These are phyloP conservation scores for Andrographis paniculata DNA, from an alignment of 305 asterid genomes.

Conservation along the genomic window DNA sequence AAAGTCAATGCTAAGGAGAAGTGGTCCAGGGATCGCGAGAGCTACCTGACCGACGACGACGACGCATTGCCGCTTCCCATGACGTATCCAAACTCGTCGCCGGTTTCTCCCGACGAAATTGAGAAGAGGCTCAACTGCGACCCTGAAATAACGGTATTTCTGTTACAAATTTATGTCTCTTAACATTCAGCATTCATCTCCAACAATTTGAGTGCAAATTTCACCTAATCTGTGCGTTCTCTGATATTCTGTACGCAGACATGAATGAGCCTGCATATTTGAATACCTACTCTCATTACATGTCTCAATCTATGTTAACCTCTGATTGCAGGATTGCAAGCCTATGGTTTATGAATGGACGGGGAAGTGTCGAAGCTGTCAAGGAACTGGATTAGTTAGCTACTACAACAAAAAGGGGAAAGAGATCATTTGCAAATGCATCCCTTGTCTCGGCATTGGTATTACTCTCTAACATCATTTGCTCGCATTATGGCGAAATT, in stretches of 20 bases:
- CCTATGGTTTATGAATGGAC: slow-evolving; percentile 94
- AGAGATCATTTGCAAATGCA: slow-evolving; percentile 85
- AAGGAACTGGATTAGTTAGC: slow-evolving; percentile 83
- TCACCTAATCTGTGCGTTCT: neutral
- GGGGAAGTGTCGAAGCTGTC: slow-evolving; percentile 91
- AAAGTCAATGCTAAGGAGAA: slow-evolving; percentile 53
- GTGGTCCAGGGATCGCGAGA: slow-evolving; percentile 69
- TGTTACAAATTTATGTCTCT: neutral
- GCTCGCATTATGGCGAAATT: too few species aligned
- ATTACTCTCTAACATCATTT: slow-evolving; percentile 16
- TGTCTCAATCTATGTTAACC: neutral
- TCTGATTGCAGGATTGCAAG: slow-evolving; percentile 65
- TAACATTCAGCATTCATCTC: neutral
- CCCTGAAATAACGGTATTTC: slow-evolving; percentile 36
- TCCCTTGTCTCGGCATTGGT: slow-evolving; percentile 87
- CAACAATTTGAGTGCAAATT: neutral
- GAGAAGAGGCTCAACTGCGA: slow-evolving; percentile 58
- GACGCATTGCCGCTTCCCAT: slow-evolving; percentile 76
- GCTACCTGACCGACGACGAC: slow-evolving; percentile 44
- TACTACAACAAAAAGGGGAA: slow-evolving; percentile 77
- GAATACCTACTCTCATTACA: too few species aligned
- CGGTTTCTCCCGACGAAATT: slow-evolving; percentile 50
- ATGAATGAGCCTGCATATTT: too few species aligned
- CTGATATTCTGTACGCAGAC: neutral
- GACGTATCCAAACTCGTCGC: slow-evolving; percentile 55